These are phyloP conservation scores for Blastomyces parvus DNA, from an alignment of 2,329 filamentous ascomycete species.

Conservation along the genomic window DNA sequence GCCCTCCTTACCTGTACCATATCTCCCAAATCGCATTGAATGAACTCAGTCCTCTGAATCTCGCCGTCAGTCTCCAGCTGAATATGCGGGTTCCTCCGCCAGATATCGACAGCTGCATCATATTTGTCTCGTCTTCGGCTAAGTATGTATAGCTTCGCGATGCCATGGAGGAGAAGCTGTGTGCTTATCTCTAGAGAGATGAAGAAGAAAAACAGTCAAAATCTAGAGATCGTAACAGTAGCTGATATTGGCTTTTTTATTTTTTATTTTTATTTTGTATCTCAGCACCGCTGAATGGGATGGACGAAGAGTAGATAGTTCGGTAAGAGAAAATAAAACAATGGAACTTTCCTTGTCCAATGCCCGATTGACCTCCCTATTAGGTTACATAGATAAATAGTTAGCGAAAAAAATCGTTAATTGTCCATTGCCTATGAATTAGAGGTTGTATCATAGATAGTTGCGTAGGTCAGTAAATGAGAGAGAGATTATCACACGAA, in stretches of 20 bases:
- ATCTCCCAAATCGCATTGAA: slow-evolving; percentile 26
- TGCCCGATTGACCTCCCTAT: slow-evolving; percentile 24
- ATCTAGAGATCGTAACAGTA: background rate
- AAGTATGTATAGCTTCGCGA: slow-evolving; percentile 24
- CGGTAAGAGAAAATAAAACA: background rate
- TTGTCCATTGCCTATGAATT: background rate
- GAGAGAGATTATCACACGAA: background rate
- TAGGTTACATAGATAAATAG: background rate
- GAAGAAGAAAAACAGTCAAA: background rate
- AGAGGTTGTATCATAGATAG: background rate
- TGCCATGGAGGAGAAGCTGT: slow-evolving; percentile 25
- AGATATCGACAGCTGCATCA: slow-evolving; percentile 19
- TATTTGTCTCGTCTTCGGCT: slow-evolving; percentile 21
- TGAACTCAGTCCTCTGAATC: slow-evolving; percentile 19
- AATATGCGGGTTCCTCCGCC: slow-evolving; percentile 17
- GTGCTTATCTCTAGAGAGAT: slow-evolving; percentile 21
- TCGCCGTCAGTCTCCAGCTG: slow-evolving; percentile 14
- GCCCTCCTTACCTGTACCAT: slow-evolving; percentile 19
- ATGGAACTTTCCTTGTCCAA: slow-evolving; percentile 20
- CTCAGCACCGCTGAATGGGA: too few relatives aligned
- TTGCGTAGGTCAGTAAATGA: too few relatives aligned
- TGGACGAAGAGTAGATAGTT: background rate
- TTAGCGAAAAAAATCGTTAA: background rate
- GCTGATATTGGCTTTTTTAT: too few relatives aligned
- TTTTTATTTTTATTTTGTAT: too few relatives aligned